Percentiles rank a stretch among this genome's conserved stretches.
Evolutionary conservation across 345 rosid genomes (phyloP).

Genomic region (Euphorbia tirucalli): DNA sequence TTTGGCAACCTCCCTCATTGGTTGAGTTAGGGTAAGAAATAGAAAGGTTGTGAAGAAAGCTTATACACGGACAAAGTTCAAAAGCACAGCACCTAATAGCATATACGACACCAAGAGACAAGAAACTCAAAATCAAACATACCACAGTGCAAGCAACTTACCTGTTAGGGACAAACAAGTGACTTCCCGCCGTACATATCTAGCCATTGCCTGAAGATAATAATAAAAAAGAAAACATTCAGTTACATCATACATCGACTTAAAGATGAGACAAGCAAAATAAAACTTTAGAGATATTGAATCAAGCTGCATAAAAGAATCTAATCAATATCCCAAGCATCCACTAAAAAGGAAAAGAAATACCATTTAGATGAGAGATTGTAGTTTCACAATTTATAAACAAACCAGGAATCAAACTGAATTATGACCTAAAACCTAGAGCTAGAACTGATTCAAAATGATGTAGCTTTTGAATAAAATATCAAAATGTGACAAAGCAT

Average conservation of each 20-base stretch:
- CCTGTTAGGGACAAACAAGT: conserved; percentile 82
- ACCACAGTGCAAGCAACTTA: conserved; percentile 19
- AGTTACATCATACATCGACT: neutral
- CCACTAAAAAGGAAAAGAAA: too few relatives aligned
- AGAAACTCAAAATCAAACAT: conserved; percentile 1
- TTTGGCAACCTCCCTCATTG: too few relatives aligned
- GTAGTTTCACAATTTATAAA: too few relatives aligned
- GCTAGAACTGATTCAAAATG: too few relatives aligned
- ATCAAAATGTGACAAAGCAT: too few relatives aligned
- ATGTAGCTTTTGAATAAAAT: too few relatives aligned
- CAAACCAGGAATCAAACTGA: too few relatives aligned
- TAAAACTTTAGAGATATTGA: neutral
- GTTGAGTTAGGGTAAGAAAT: neutral
- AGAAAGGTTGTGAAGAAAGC: too few relatives aligned
- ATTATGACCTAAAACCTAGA: too few relatives aligned
- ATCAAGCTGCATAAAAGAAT: neutral
- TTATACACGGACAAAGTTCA: neutral
- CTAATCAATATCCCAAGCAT: neutral
- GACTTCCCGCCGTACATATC: conserved; percentile 82
- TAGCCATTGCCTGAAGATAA: conserved; percentile 82
- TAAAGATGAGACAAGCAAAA: neutral
- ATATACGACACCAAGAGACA: neutral
- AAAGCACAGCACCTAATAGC: too few relatives aligned
- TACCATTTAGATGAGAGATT: too few relatives aligned
- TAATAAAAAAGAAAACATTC: conserved; percentile 21